These are phyloP conservation scores for Fusarium papillatum DNA, from an alignment of 2,329 filamentous ascomycete genomes.

Conservation along the genomic window DNA sequence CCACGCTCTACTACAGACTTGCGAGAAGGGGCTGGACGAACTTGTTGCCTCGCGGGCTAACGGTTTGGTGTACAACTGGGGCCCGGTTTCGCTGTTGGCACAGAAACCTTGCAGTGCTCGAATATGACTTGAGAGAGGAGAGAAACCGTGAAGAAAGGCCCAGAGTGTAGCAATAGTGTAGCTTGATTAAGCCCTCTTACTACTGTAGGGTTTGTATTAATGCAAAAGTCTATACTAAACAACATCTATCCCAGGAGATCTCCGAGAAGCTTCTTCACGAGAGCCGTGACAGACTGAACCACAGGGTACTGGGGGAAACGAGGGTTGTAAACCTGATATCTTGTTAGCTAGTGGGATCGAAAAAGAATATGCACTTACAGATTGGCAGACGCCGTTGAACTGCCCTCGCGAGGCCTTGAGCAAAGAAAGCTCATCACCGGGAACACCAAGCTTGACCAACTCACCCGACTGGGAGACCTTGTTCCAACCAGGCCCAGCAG, in stretches of 20 bases:
- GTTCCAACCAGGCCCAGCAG: constrained; percentile 56
- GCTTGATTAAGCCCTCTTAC: background rate
- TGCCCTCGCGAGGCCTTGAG: constrained; percentile 13
- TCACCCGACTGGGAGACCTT: constrained; percentile 38
- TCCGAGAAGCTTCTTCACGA: background rate
- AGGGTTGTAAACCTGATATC: constrained; percentile 19
- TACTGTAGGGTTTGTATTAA: background rate
- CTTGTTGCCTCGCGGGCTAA: background rate
- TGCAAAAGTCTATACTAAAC: too few relatives aligned
- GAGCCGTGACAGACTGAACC: constrained; percentile 13
- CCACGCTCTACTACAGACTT: background rate
- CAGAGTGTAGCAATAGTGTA: background rate
- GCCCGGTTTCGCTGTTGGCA: background rate
- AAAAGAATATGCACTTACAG: constrained; percentile 15
- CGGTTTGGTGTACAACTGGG: background rate
- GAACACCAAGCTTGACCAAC: constrained; percentile 39
- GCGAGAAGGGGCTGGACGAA: background rate
- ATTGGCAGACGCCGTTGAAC: constrained; percentile 36
- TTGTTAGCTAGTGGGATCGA: background rate
- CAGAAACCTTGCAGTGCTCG: background rate
- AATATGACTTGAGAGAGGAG: background rate
- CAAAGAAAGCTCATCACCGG: constrained; percentile 34
- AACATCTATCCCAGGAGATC: background rate
- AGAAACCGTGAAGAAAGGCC: background rate
- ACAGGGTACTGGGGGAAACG: constrained; percentile 15